Conservation (phyloP, 2,329 filamentous ascomycete genomes). For the Cordyceps cicadae region DNA sequence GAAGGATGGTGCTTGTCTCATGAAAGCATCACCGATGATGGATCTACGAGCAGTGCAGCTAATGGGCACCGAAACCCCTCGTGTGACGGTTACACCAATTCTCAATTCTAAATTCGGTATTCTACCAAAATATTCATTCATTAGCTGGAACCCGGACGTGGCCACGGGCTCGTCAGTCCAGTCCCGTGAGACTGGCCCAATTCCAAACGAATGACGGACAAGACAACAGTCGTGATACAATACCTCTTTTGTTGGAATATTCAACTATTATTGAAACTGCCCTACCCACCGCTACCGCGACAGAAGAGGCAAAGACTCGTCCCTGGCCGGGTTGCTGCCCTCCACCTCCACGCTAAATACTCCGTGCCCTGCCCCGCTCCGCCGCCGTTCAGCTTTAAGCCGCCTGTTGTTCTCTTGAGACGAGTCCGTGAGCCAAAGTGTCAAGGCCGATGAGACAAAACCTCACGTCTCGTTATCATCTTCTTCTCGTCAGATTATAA, state of each 20-base stretch:
- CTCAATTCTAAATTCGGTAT: no score
- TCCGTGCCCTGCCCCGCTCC: neutral
- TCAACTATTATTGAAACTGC: no score
- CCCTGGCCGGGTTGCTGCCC: neutral
- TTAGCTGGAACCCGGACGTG: slow-evolving; percentile 13
- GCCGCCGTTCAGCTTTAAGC: neutral
- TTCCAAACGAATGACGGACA: no score
- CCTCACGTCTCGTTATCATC: neutral
- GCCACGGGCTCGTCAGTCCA: neutral
- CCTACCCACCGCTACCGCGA: neutral
- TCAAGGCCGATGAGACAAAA: neutral
- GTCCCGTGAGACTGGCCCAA: no score
- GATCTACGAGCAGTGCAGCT: no score
- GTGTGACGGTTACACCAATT: no score
- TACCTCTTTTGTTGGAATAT: no score
- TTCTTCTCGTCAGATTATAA: neutral
- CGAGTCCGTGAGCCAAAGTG: neutral
- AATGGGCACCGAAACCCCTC: no score
- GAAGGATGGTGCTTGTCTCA: no score
- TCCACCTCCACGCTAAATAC: neutral
- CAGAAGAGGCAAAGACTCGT: neutral
- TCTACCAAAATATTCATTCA: neutral
- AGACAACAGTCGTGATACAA: no score
- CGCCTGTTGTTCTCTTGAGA: neutral
- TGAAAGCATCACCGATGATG: no score